Base-by-base conservation (phyloP, 139 green algal genomes). In the Tetraselmis striata region DNA sequence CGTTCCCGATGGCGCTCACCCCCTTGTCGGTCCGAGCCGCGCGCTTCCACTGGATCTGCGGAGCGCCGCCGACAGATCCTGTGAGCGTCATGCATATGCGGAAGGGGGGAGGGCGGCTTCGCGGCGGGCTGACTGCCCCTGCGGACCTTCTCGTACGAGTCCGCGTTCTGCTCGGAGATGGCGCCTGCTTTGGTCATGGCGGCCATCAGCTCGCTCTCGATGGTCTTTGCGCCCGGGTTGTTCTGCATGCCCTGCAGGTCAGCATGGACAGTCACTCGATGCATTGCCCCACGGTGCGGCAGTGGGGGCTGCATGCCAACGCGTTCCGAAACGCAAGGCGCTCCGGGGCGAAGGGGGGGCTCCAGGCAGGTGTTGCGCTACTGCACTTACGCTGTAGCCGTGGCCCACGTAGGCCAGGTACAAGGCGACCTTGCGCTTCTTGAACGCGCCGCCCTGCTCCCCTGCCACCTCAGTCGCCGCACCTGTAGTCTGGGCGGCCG, bases 21-120 rank as follows among this genome's bases (percentile, higher is more conserved):
- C 97, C 97, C 87, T 98, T 98, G 93, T 99, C 97, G 11, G 97
- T 99, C n/a, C 97, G 87, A 1, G 92, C 93, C 22, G 95, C 94
- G 0, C 97, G 89, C 32, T 86, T 92, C 95, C 95, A 99, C 32
- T 96, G 87, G 29, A 94, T 83, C 92, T 96, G 86, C 28, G n/a
- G n/a, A n/a, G n/a, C n/a, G n/a, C n/a, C n/a, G n/a, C n/a, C n/a
- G 2, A 76, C 26, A 1, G 23, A 77, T 23, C 26, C 0, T 59
- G 31, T 59, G 2, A 75, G 30, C 1, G 26, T 59, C n/a, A n/a
- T n/a, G n/a, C n/a, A n/a, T n/a, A n/a, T n/a, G n/a, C n/a, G n/a
- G n/a, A n/a, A n/a, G n/a, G n/a, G n/a, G n/a, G n/a, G n/a, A n/a
- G n/a, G n/a, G n/a, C n/a, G n/a, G n/a, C n/a, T n/a, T n/a, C n/a